phyloP scores from a whole-genome alignment of 345 rosid genomes.

The Aquilaria sinensis region DNA sequence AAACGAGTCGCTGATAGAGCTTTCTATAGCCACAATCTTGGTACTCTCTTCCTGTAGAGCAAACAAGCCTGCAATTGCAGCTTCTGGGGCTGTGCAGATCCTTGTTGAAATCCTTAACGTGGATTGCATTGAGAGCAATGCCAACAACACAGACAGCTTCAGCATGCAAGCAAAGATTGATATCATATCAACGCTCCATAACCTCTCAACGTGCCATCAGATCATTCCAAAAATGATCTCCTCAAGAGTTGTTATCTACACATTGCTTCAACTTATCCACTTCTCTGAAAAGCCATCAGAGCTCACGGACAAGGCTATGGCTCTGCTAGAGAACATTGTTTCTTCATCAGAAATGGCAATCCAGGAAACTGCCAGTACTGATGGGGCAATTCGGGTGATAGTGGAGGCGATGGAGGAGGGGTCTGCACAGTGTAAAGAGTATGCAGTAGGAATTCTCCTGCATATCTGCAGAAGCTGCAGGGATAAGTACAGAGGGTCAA shows the following conservation, averaged over 20 bases:
- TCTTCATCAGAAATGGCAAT: slow-evolving; percentile 35
- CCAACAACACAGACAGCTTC: slow-evolving; percentile 1
- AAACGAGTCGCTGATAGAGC: slow-evolving; percentile 33
- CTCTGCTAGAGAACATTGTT: slow-evolving; percentile 44
- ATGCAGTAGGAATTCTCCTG: slow-evolving; percentile 63
- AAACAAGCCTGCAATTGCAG: slow-evolving; percentile 59
- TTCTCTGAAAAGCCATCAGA: slow-evolving; percentile 37
- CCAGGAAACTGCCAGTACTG: slow-evolving; percentile 19
- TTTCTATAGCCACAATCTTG: slow-evolving; percentile 51
- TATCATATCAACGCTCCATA: slow-evolving; percentile 66
- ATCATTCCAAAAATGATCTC: slow-evolving; percentile 42
- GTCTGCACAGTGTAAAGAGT: slow-evolving; percentile 52
- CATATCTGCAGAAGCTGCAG: slow-evolving; percentile 51
- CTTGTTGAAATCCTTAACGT: slow-evolving; percentile 31
- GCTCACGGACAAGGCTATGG: slow-evolving; percentile 50
- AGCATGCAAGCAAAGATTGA: slow-evolving; percentile 48
- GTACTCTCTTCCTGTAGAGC: slow-evolving; percentile 62
- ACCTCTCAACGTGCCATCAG: slow-evolving; percentile 60
- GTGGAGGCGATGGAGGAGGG: slow-evolving; percentile 86
- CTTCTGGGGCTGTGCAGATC: slow-evolving; percentile 43
- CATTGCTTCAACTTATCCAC: slow-evolving; percentile 45
- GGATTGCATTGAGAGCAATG: slow-evolving; percentile 3
- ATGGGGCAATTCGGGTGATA: slow-evolving; percentile 44
- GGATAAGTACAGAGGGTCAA: slow-evolving; percentile 59
- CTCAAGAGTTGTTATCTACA: slow-evolving; percentile 32